Conservation (phyloP, 441 rosid genomes). For the Pelargonium exstipulatum region DNA sequence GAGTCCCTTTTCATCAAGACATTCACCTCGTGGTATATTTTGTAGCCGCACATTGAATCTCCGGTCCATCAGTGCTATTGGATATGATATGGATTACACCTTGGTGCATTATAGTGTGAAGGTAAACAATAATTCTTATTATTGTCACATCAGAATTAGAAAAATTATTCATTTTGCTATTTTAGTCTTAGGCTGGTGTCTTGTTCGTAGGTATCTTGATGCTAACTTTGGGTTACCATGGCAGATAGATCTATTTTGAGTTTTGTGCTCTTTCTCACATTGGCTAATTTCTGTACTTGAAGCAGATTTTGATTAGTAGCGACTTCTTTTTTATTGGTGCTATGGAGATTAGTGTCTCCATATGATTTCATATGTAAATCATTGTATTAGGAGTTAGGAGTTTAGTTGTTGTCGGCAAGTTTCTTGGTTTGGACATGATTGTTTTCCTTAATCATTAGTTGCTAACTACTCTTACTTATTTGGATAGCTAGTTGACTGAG, state of each 20-base stretch:
- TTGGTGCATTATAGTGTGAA: conserved; percentile 87
- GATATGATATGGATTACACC: conserved; percentile 99
- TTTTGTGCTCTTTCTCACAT: background rate
- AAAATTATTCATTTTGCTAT: background rate
- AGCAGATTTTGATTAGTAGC: background rate
- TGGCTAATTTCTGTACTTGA: background rate
- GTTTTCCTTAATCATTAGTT: background rate
- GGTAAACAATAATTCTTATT: conserved; percentile 35
- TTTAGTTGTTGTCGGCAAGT: background rate
- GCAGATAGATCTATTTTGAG: background rate
- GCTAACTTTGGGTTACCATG: background rate
- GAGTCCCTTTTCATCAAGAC: conserved; percentile 74
- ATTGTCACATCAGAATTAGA: background rate
- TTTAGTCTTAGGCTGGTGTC: background rate
- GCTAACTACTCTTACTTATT: background rate
- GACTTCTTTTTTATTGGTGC: background rate
- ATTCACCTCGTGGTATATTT: conserved; percentile 86
- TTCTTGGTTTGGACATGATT: background rate
- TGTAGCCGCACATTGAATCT: conserved; percentile 90
- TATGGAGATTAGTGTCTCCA: background rate
- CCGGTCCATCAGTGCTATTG: conserved; percentile 89
- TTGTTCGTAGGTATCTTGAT: background rate
- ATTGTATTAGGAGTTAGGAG: background rate
- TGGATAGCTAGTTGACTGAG: background rate
- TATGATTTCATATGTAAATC: background rate